These are phyloP conservation scores for Plenodomus tracheiphilus DNA, from an alignment of 2,329 filamentous ascomycete genomes.

Conservation along the genomic window DNA sequence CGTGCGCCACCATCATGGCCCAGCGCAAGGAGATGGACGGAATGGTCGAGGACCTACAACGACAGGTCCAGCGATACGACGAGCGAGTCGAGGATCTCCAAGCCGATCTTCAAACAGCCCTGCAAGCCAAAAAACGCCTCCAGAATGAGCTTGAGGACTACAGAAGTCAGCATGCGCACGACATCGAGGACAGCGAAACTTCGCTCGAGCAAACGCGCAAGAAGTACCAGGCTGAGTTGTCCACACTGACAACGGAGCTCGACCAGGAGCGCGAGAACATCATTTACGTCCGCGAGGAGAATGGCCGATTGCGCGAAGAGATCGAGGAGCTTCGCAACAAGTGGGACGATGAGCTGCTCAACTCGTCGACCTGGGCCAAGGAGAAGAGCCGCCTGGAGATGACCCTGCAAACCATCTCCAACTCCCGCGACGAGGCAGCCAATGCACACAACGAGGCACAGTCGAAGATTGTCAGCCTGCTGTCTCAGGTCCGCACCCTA, in stretches of 20 bases:
- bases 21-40: constrained; percentile 90
- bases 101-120: constrained; percentile 81
- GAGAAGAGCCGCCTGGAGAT: constrained; percentile 92
- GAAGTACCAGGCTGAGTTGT: constrained; percentile 95
- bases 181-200: constrained; percentile 94
- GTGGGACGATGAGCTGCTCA: constrained; percentile 97
- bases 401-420: constrained; percentile 82
- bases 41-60: constrained; percentile 84
- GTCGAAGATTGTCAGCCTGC: constrained; percentile 83
- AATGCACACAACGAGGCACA: constrained; percentile 94
- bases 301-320: constrained; percentile 87
- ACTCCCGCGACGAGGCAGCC: constrained; percentile 91
- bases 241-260: constrained; percentile 85
- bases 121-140: constrained; percentile 89
- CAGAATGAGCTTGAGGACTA: constrained; percentile 99
- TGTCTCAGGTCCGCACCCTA: constrained; percentile 85
- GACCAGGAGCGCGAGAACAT: constrained; percentile 91
- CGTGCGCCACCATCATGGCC: constrained; percentile 84
- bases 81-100: constrained; percentile 90
- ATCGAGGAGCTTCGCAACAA: constrained; percentile 92
- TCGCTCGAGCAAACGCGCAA: constrained; percentile 96
- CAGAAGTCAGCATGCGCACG: constrained; percentile 89
- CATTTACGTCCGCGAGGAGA: constrained; percentile 81
- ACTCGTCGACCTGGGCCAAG: constrained; percentile 97
- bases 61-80: constrained; percentile 85